Conservation (phyloP, 257 asterid species). For the Fraxinus anomala region DNA sequence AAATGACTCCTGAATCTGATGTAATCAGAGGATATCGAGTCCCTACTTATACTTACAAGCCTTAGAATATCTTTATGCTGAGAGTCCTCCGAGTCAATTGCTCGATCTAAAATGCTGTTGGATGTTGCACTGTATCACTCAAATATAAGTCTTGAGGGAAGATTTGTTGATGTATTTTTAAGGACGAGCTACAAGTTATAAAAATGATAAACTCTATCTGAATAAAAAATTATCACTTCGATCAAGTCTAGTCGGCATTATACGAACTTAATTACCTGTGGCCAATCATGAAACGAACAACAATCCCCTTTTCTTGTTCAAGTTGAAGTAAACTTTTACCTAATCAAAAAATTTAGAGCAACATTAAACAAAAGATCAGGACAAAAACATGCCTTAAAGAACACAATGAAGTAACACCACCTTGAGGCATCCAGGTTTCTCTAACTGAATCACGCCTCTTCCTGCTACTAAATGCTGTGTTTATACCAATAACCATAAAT, state of each 20-base stretch:
- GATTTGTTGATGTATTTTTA: not conserved
- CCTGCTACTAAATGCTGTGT: conserved; percentile 85
- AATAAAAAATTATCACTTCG: not conserved
- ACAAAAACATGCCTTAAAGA: not conserved
- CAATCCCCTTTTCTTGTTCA: conserved; percentile 77
- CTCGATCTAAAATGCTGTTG: conserved; percentile 74
- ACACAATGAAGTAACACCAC: conserved; percentile 25
- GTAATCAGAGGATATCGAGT: not conserved
- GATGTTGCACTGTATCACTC: conserved; percentile 54
- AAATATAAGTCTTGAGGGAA: conserved; percentile 1
- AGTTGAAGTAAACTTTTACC: conserved; percentile 61
- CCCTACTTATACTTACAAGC: conserved; percentile 44
- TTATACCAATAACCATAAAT: conserved; percentile 74
- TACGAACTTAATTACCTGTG: conserved; percentile 55
- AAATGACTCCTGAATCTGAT: not conserved
- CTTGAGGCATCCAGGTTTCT: conserved; percentile 89
- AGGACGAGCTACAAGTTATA: not conserved
- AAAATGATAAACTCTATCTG: not conserved
- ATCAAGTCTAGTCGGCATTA: not conserved
- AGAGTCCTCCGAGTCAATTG: conserved; percentile 67
- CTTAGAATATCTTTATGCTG: conserved; percentile 71
- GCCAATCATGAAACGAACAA: conserved; percentile 87
- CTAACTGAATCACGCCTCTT: conserved; percentile 85
- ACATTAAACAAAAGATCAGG: not conserved
- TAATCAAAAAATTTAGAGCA: conserved; percentile 20